Conservation (phyloP, 106 monocot species). For the Allium cepa region DNA sequence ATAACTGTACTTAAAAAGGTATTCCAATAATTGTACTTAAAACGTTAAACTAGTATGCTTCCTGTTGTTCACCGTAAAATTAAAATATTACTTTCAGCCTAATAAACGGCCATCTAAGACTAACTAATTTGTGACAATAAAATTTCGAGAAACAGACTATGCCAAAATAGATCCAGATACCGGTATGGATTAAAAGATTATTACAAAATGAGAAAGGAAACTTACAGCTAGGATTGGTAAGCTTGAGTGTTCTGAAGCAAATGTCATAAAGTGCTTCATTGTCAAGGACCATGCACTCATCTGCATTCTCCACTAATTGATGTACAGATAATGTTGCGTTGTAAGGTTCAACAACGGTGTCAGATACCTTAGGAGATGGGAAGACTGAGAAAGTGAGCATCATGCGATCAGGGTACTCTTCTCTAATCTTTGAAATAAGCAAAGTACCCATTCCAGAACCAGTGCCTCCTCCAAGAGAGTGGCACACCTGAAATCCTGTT, state of each 20-base stretch:
- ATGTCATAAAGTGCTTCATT: constrained; percentile 19
- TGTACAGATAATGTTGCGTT: constrained; percentile 16
- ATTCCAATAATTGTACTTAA: too few species aligned
- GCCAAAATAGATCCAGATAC: too few species aligned
- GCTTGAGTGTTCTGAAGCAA: constrained; percentile 21
- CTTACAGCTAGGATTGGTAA: constrained; percentile 20
- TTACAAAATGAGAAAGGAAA: neutral
- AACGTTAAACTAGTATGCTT: too few species aligned
- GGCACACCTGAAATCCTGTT: constrained; percentile 22
- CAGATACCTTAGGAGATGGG: constrained; percentile 15
- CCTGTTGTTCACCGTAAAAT: too few species aligned
- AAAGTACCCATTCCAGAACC: constrained; percentile 22
- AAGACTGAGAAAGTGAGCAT: constrained; percentile 22
- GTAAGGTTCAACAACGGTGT: constrained; percentile 18
- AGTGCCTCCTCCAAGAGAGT: constrained; percentile 16
- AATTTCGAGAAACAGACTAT: too few species aligned
- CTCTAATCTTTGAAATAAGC: constrained; percentile 18
- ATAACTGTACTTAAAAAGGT: too few species aligned
- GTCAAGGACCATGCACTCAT: constrained; percentile 14
- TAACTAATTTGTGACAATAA: too few species aligned
- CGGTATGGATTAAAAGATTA: too few species aligned
- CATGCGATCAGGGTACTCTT: constrained; percentile 22
- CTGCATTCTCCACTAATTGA: constrained; percentile 16
- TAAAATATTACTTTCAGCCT: too few species aligned
- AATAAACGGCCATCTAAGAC: too few species aligned